Percentiles rank a stretch among this genome's conserved stretches.
Evolutionary conservation across 352 stramenopile species (phyloP).

Genomic region (Thraustotheca clavata): DNA sequence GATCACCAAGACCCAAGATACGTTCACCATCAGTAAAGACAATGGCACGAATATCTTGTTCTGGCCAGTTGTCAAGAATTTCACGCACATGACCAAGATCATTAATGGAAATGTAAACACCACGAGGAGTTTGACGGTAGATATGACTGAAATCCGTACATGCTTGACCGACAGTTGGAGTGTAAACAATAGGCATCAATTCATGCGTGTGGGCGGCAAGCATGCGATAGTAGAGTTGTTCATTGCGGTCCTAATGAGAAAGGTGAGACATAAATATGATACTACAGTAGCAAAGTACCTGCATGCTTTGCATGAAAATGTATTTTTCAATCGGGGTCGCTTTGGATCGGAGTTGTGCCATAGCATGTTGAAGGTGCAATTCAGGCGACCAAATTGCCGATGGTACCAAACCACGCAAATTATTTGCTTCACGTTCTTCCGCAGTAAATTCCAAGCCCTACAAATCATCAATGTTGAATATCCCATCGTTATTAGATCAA

Average conservation of each 20-base stretch:
- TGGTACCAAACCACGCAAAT: conserved; percentile 88
- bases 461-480: background rate
- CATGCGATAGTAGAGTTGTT: conserved; percentile 89
- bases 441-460: conserved; percentile 86
- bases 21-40: conserved; percentile 95
- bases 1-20: conserved; percentile 95
- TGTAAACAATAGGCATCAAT: conserved; percentile 92
- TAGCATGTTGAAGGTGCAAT: conserved; percentile 83
- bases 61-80: conserved; percentile 94
- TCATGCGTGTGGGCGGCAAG: conserved; percentile 83
- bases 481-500: background rate
- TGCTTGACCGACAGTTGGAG: conserved; percentile 80
- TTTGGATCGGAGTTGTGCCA: conserved; percentile 79
- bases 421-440: conserved; percentile 79
- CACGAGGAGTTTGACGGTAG: conserved; percentile 49
- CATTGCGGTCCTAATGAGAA: conserved; percentile 60
- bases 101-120: conserved; percentile 58
- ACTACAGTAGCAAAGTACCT: conserved; percentile 26
- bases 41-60: conserved; percentile 96
- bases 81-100: conserved; percentile 65
- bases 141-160: conserved; percentile 60
- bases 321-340: conserved; percentile 89
- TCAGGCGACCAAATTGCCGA: conserved; percentile 70
- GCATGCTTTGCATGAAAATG: conserved; percentile 86
- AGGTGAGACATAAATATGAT: background rate